Percentiles rank a stretch among this genome's conserved stretches.
phyloP scores from a whole-genome alignment of 1,284 basidiomycete genomes.

The Irpex sp. region DNA sequence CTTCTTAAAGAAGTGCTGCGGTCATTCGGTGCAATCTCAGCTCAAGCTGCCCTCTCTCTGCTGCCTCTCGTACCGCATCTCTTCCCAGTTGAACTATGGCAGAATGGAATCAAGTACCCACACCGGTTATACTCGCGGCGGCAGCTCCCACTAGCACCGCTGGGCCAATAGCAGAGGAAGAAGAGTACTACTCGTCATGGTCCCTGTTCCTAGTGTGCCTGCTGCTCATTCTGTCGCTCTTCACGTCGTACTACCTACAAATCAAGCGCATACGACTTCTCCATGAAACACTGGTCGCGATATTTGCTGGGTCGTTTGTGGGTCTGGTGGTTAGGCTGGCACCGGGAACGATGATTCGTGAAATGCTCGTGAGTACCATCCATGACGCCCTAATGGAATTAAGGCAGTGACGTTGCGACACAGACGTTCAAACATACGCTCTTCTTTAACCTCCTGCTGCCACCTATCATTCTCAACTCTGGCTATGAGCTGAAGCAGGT shows the following conservation, averaged over 20 bases:
- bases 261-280: constrained; percentile 94
- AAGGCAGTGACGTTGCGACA: not conserved
- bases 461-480: constrained; percentile 97
- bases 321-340: constrained; percentile 88
- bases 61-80: not conserved
- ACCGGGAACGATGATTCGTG: constrained; percentile 91
- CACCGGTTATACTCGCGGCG: constrained; percentile 14
- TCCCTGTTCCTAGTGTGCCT: constrained; percentile 93
- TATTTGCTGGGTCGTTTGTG: constrained; percentile 95
- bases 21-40: not conserved
- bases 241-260: constrained; percentile 97
- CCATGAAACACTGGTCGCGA: constrained; percentile 95
- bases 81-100: not conserved
- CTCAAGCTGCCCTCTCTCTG: not conserved
- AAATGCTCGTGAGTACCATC: constrained; percentile 83
- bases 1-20: not conserved
- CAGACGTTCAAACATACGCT: constrained; percentile 96
- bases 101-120: constrained; percentile 6
- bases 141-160: constrained; percentile 23
- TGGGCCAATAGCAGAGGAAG: constrained; percentile 58
- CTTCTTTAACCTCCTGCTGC: constrained; percentile 96
- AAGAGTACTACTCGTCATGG: constrained; percentile 93
- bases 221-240: constrained; percentile 91
- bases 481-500: constrained; percentile 97
- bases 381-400: not conserved